Percentiles rank a stretch among this genome's conserved stretches.
These are phyloP conservation scores for Digitaria exilis DNA, from an alignment of 202 grass and related monocot genomes.

Conservation along the genomic window DNA sequence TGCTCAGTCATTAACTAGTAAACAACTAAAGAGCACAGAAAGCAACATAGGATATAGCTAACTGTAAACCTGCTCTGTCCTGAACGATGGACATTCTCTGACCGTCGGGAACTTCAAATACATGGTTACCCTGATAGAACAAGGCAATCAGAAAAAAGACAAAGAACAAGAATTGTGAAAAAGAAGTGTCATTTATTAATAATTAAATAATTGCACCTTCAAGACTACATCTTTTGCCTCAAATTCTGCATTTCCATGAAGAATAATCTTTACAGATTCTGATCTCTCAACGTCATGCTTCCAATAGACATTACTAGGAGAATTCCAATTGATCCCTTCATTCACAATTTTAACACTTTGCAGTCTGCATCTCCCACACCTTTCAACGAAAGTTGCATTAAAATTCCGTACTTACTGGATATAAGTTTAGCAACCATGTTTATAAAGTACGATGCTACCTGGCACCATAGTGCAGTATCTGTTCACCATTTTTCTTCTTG, in stretches of 20 bases:
- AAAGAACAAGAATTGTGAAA: background rate
- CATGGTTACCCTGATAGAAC: constrained; percentile 77
- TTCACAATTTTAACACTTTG: constrained; percentile 73
- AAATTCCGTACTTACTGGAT: constrained; percentile 13
- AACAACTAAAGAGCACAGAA: background rate
- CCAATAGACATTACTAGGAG: constrained; percentile 87
- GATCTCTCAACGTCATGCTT: constrained; percentile 92
- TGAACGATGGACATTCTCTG: constrained; percentile 68
- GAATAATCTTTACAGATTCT: constrained; percentile 80
- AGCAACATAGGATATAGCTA: background rate
- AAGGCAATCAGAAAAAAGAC: constrained; percentile 21
- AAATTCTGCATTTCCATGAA: constrained; percentile 97
- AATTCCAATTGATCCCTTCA: constrained; percentile 86
- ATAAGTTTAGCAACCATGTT: constrained; percentile 5
- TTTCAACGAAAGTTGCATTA: constrained; percentile 44
- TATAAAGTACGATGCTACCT: constrained; percentile 48
- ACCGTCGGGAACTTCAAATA: constrained; percentile 85
- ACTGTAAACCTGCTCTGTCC: constrained; percentile 53
- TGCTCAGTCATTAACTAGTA: background rate
- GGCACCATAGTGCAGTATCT: constrained; percentile 70
- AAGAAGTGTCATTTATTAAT: constrained; percentile 1
- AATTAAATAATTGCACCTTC: constrained; percentile 55
- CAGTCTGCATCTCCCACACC: constrained; percentile 85
- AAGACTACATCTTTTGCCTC: constrained; percentile 77
- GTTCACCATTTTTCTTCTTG: constrained; percentile 60